Evolutionary conservation across 1,139 yeast genomes (phyloP).

Genomic region (Yamadazyma diddensiae): DNA sequence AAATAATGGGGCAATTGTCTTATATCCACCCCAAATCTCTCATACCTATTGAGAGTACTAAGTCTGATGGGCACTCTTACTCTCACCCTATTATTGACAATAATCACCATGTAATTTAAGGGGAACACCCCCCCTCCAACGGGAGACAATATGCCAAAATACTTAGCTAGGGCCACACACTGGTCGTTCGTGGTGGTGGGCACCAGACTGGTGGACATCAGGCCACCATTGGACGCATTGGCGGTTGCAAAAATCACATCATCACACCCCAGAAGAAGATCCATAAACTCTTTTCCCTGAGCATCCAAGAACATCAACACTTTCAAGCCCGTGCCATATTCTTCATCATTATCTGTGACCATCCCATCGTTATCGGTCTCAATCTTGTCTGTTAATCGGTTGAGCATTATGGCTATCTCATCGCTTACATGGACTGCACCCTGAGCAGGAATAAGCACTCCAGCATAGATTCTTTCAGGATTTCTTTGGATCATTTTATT

Average conservation of each 20-base stretch:
- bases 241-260: constrained; percentile 15
- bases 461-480: not conserved
- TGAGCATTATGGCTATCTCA: constrained; percentile 4
- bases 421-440: not conserved
- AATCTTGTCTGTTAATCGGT: constrained; percentile 4
- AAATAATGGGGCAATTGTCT: constrained; percentile 16
- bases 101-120: constrained; percentile 35
- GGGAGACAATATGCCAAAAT: constrained; percentile 39
- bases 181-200: constrained; percentile 11
- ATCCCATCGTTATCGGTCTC: not conserved
- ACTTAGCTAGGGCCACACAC: constrained; percentile 22
- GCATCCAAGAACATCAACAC: constrained; percentile 28
- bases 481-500: constrained; percentile 1
- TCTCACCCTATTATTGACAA: constrained; percentile 25
- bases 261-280: constrained; percentile 6
- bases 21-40: constrained; percentile 16
- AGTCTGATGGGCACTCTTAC: constrained; percentile 23
- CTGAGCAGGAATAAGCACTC: not conserved
- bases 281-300: constrained; percentile 27
- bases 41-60: constrained; percentile 11
- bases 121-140: constrained; percentile 54
- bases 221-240: constrained; percentile 10
- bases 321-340: constrained; percentile 3
- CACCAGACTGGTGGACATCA: constrained; percentile 1
- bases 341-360: constrained; percentile 7